Evolutionary conservation across 257 asterid genomes (phyloP).

Genomic region (Lycium barbarum): DNA sequence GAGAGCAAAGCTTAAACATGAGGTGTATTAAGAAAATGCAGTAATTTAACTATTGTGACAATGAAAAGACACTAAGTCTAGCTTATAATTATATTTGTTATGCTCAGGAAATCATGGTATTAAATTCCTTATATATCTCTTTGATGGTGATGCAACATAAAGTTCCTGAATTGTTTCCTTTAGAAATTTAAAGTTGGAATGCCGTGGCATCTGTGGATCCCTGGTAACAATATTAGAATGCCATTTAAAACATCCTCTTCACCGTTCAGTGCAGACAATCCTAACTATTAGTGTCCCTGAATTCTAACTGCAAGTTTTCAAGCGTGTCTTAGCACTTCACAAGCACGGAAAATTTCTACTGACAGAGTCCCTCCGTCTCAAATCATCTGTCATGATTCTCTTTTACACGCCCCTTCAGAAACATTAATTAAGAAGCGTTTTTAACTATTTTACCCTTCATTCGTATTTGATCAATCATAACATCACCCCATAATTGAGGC

Average conservation of each 20-base stretch:
- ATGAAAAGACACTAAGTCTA: background rate
- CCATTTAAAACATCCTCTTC: background rate
- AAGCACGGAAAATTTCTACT: background rate
- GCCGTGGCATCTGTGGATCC: background rate
- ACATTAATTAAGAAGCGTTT: too few relatives aligned
- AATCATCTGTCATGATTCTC: too few relatives aligned
- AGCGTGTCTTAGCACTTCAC: background rate
- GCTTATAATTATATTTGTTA: background rate
- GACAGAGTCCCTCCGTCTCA: too few relatives aligned
- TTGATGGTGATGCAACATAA: background rate
- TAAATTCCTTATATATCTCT: background rate
- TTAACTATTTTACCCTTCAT: too few relatives aligned
- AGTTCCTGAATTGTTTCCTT: conserved; percentile 1
- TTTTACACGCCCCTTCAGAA: too few relatives aligned
- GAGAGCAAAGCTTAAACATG: background rate
- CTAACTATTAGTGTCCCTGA: background rate
- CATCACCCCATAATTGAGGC: too few relatives aligned
- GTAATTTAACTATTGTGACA: background rate
- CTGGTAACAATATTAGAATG: background rate
- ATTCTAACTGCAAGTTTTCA: background rate
- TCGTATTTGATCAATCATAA: too few relatives aligned
- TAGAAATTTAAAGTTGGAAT: background rate
- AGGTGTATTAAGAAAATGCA: background rate
- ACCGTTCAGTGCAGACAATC: background rate
- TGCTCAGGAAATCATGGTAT: background rate